These are phyloP conservation scores for Colletotrichum orbiculare DNA, from an alignment of 2,329 filamentous ascomycete species.

Conservation along the genomic window DNA sequence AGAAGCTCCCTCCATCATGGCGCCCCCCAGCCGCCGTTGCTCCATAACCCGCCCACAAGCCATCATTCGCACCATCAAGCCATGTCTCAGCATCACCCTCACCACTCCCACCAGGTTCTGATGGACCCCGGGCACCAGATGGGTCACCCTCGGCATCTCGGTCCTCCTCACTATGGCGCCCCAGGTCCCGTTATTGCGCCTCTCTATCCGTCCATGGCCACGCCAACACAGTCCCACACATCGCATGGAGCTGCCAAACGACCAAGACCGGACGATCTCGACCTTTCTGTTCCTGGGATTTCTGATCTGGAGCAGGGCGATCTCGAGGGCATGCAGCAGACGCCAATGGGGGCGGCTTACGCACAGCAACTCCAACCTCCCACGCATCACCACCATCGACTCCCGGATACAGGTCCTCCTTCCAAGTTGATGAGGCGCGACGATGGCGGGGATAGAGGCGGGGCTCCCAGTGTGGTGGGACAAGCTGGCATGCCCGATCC, in stretches of 20 bases:
- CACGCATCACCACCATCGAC: constrained; percentile 83
- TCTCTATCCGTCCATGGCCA: constrained; percentile 62
- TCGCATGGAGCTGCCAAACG: constrained; percentile 57
- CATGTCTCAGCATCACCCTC: constrained; percentile 56
- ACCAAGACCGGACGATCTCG: constrained; percentile 67
- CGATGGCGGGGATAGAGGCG: constrained; percentile 63
- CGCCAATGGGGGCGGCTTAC: constrained; percentile 63
- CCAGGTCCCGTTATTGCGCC: constrained; percentile 61
- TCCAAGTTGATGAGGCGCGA: constrained; percentile 75
- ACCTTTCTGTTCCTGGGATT: constrained; percentile 63
- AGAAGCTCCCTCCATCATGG: constrained; percentile 61
- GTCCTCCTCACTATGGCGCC: constrained; percentile 63
- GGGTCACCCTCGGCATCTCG: constrained; percentile 61
- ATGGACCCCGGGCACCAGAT: constrained; percentile 65
- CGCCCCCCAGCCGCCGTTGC: constrained; percentile 51
- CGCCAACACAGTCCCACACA: constrained; percentile 50
- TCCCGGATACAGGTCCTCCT: constrained; percentile 78
- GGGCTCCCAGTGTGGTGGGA: constrained; percentile 86
- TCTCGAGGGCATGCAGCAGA: constrained; percentile 66
- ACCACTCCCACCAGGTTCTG: constrained; percentile 65
- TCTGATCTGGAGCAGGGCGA: constrained; percentile 65
- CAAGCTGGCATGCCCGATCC: constrained; percentile 88
- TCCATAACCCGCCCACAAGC: constrained; percentile 57
- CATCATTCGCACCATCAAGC: constrained; percentile 54
- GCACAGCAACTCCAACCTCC: constrained; percentile 60